phyloP scores from a whole-genome alignment of 306 rosid genomes.

The Corylus avellana region DNA sequence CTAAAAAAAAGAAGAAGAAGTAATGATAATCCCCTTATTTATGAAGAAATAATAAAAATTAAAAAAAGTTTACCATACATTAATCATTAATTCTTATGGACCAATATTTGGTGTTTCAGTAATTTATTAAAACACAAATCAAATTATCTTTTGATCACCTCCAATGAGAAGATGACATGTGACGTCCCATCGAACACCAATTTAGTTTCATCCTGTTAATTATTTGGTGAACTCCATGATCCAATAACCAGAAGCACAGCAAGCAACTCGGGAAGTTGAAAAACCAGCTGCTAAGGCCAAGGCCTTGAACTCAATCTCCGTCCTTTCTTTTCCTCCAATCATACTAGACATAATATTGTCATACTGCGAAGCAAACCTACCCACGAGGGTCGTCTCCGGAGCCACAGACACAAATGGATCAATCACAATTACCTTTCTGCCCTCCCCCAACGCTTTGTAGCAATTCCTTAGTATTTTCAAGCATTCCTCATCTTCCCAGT shows the following conservation, averaged over 20 bases:
- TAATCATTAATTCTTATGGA: no score
- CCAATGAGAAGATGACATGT: no score
- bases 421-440: constrained; percentile 77
- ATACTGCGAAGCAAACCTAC: constrained; percentile 62
- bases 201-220: no score
- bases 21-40: no score
- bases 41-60: no score
- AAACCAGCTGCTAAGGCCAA: constrained; percentile 76
- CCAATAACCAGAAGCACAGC: constrained; percentile 65
- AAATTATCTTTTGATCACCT: no score
- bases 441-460: constrained; percentile 59
- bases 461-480: constrained; percentile 75
- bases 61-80: no score
- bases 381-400: constrained; percentile 74
- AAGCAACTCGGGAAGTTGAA: constrained; percentile 51
- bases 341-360: constrained; percentile 78
- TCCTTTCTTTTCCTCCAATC: constrained; percentile 89
- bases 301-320: constrained; percentile 72
- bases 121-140: no score
- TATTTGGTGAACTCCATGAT: constrained; percentile 72
- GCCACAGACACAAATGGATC: constrained; percentile 79
- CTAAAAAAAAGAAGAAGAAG: no score
- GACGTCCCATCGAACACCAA: no score
- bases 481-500: constrained; percentile 93
- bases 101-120: no score